phyloP scores from a whole-genome alignment of 768 basidiomycete genomes.

The Boletus reticuloceps region DNA sequence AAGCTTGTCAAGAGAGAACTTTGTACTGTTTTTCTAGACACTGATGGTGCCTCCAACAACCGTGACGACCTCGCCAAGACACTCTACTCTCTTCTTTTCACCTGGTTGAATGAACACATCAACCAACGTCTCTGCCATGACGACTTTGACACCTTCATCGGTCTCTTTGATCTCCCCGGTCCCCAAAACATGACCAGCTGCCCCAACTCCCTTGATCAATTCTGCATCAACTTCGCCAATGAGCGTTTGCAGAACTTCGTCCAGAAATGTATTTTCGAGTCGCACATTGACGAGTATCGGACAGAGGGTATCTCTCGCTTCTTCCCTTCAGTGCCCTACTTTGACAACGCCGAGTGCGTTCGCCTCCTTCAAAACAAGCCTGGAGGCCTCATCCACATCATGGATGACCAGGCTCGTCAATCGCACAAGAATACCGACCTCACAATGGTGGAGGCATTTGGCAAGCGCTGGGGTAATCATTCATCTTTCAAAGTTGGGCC shows the following conservation, averaged over 20 bases:
- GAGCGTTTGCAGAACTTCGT: slow-evolving; percentile 86
- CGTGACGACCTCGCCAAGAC: slow-evolving; percentile 93
- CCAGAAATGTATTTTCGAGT: slow-evolving; percentile 66
- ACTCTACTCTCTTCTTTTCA: slow-evolving; percentile 90
- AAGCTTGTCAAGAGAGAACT: slow-evolving; percentile 93
- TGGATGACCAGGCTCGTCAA: slow-evolving; percentile 92
- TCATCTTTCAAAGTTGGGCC: slow-evolving; percentile 83
- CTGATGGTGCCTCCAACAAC: slow-evolving; percentile 90
- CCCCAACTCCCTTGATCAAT: slow-evolving; percentile 92
- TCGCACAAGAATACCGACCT: slow-evolving; percentile 88
- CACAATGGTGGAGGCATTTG: slow-evolving; percentile 92
- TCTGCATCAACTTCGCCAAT: slow-evolving; percentile 95
- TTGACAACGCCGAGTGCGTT: slow-evolving; percentile 89
- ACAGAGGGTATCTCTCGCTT: slow-evolving; percentile 74
- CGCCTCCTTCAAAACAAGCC: slow-evolving; percentile 42
- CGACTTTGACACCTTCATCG: slow-evolving; percentile 89
- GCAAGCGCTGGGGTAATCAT: slow-evolving; percentile 94
- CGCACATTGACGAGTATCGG: slow-evolving; percentile 77
- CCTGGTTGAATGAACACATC: slow-evolving; percentile 95
- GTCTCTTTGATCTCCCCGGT: slow-evolving; percentile 92
- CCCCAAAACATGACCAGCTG: slow-evolving; percentile 86
- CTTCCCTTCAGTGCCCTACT: slow-evolving; percentile 72
- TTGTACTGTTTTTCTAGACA: slow-evolving; percentile 95
- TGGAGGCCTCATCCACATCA: slow-evolving; percentile 93
- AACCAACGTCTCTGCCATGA: slow-evolving; percentile 94